Evolutionary conservation across 1,284 basidiomycete genomes (phyloP), one percentile per base, ranked within the genome.

Genomic region (Sanghuangporus baumii): DNA sequence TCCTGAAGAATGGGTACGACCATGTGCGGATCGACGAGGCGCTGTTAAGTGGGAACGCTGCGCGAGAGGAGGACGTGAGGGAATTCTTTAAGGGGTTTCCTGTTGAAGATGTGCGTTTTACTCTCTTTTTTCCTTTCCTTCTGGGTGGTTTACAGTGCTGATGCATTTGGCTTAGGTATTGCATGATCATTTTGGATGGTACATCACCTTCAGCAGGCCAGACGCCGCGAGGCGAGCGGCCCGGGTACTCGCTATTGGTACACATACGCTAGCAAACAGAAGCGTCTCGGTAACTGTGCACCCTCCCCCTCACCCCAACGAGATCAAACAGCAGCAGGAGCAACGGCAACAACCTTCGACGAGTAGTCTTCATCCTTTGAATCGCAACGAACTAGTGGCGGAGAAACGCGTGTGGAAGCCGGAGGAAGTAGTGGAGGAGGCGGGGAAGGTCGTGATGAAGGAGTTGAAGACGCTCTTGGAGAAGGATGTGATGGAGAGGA

Each of bases 401-500:
- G 37, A 41, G 14, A 11, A 46, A n/a, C 43, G 43, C 16, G 41
- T 34, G 43, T 87, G 82, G 84, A 80, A 76, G 9, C 80, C 83
- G 3, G 75, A 75, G 2, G 88, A 89, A 69, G 75, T 91, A 38
- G 74, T 89, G 14, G 80, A 81, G 7, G 78, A 81, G 46, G 89
- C 89, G 2, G 78, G 81, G 66, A 77, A 81, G 65, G 74, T 85
- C 55, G 83, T 94, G 56, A 65, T 87, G 52, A 76, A 75, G 43
- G 91, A 94, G 70, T 76, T 95, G 50, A 75, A 76, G 64, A 74
- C 70, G 2, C 68, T 84, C 57, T 77, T 94, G 58, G 78, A 86
- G 72, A 86, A 83, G 72, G 93, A 94, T 68, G 77, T 94, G 37
- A 79, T 80, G 68, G 86, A 87, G 48, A 80, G 85, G 7, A 72